Conservation (phyloP, 257 asterid species). For the Nicotiana undulata region DNA sequence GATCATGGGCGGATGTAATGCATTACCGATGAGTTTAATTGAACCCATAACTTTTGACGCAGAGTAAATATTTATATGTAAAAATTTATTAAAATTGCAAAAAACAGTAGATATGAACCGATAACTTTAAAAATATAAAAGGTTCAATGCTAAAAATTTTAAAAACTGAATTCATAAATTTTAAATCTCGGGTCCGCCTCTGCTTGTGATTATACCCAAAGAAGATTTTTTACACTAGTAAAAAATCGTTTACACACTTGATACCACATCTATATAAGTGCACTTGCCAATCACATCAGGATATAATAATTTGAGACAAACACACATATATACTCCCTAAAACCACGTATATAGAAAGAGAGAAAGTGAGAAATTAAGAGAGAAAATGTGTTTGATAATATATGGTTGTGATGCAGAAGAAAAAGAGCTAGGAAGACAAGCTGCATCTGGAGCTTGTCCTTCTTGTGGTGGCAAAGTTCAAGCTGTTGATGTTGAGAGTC, state of each 20-base stretch:
- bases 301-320: neutral
- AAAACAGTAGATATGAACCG: too few relatives aligned
- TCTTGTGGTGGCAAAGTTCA: constrained; percentile 57
- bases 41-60: too few relatives aligned
- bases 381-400: constrained; percentile 25
- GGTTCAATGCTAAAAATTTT: too few relatives aligned
- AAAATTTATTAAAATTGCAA: too few relatives aligned
- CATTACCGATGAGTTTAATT: too few relatives aligned
- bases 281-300: neutral
- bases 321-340: neutral
- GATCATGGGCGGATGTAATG: too few relatives aligned
- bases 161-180: too few relatives aligned
- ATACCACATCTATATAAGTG: neutral
- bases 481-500: constrained; percentile 38
- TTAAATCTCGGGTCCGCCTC: too few relatives aligned
- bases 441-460: constrained; percentile 49
- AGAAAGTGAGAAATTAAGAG: neutral
- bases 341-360: neutral
- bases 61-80: too few relatives aligned
- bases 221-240: too few relatives aligned
- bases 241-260: neutral
- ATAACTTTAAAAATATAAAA: too few relatives aligned
- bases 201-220: too few relatives aligned
- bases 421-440: constrained; percentile 42
- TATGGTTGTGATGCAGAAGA: constrained; percentile 46